Evolutionary conservation across 176 grass and related monocot genomes (phyloP), one percentile per base, ranked within the genome.

Genomic region (Ensete glaucum): DNA sequence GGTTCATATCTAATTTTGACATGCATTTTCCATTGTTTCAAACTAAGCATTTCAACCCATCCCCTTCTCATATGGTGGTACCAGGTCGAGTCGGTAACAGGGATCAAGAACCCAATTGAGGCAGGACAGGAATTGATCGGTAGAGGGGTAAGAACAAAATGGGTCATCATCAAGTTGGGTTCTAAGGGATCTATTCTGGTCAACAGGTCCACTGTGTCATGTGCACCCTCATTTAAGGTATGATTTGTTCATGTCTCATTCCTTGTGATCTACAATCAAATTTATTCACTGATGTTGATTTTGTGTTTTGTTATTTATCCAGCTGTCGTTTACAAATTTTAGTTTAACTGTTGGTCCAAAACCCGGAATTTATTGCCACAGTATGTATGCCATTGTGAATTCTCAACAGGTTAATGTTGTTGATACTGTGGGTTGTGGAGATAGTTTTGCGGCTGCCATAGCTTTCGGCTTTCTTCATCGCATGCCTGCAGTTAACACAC

Each of bases 381-480:
- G 1, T 3, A 51, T n/a, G 1, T 3, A 51, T n/a, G 1, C 48
- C 34, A 64, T 51, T 5, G 48, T 26, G 13, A 65, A 77, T 85
- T 85, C 26, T 56, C 52, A 48, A 73, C 76, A 99, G 95, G 82
- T 99, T 59, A 71, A 85, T 10, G 72, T 99, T 34, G 88, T 94
- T 55, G 95, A 99, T 78, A 99, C 90, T 0, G 95, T 99, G 83
- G 95, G 95, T 70, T 99, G 95, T 57, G 95, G 90, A 54, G 88
- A 99, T 78, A 99, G 95, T 82, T 94, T 94, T 43, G 89, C 95
- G n/a, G 84, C 95, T 50, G 95, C 95, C 49, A 77, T 99, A 87
- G 90, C 88, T 75, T 99, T 94, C 9, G 95, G 95, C 2, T 94
- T 94, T 79, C 86, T 99, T 52, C 78, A 88, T 8, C 78, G 82